Evolutionary conservation across 1,284 basidiomycete species (phyloP).

Genomic region (Pseudozyma tsukubaensis): DNA sequence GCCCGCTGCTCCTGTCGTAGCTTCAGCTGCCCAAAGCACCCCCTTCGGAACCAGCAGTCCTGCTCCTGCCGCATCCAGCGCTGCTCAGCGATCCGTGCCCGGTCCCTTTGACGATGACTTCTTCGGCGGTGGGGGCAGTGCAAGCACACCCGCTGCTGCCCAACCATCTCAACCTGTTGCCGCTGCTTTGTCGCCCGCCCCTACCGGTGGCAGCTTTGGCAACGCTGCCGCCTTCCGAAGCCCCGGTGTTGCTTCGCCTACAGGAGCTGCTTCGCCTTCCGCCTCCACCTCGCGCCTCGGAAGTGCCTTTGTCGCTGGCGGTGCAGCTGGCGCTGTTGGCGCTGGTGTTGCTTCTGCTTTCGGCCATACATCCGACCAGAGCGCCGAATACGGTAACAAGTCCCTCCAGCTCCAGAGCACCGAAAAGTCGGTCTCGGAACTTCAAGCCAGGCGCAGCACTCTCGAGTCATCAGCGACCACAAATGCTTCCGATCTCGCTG

Average conservation of each 20-base stretch:
- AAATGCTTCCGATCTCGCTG: constrained; percentile 51
- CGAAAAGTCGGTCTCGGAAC: constrained; percentile 53
- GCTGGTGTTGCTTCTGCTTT: constrained; percentile 24
- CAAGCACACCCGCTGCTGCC: constrained; percentile 28
- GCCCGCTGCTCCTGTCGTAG: constrained; percentile 40
- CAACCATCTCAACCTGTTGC: constrained; percentile 25
- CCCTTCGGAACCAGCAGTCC: constrained; percentile 24
- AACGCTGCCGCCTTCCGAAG: constrained; percentile 32
- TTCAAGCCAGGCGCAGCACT: constrained; percentile 44
- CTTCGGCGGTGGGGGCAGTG: constrained; percentile 35
- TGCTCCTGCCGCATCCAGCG: constrained; percentile 71
- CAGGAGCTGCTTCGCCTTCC: constrained; percentile 26
- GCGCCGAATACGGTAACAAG: constrained; percentile 57
- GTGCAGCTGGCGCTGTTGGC: constrained; percentile 19
- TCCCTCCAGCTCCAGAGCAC: constrained; percentile 56
- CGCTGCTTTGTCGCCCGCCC: constrained; percentile 48
- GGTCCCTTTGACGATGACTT: constrained; percentile 63
- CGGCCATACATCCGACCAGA: constrained; percentile 29
- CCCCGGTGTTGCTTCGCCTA: constrained; percentile 32
- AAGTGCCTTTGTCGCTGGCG: constrained; percentile 22
- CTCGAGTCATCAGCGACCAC: constrained; percentile 50
- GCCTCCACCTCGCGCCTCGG: constrained; percentile 40
- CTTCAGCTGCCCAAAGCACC: constrained; percentile 14
- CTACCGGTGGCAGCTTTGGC: constrained; percentile 51
- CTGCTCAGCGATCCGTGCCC: constrained; percentile 27